phyloP scores from a whole-genome alignment of 441 rosid species.

The Mallotus repandus region DNA sequence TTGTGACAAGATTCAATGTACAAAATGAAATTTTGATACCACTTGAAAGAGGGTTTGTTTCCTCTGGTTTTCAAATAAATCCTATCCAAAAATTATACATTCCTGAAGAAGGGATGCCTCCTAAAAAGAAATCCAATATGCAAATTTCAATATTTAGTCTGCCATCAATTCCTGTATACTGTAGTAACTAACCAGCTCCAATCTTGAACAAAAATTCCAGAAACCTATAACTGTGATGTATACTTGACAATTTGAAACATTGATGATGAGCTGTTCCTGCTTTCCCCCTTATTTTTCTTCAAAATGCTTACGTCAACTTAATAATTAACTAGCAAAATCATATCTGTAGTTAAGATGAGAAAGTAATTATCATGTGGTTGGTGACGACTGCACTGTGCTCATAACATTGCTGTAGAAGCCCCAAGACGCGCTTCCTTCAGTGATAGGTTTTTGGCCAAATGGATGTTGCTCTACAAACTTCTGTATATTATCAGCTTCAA shows the following conservation, averaged over 20 bases:
- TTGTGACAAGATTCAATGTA: too few relatives aligned
- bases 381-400: conserved; percentile 20
- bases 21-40: too few relatives aligned
- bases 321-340: conserved; percentile 1
- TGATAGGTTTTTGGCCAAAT: conserved; percentile 68
- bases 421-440: conserved; percentile 53
- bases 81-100: neutral
- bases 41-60: neutral
- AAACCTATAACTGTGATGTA: neutral
- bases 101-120: too few relatives aligned
- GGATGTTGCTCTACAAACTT: conserved; percentile 59
- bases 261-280: neutral
- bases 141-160: neutral
- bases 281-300: neutral
- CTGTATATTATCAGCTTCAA: conserved; percentile 53
- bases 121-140: neutral
- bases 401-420: conserved; percentile 52
- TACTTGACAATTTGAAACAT: neutral
- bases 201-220: neutral
- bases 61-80: neutral
- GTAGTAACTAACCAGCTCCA: neutral
- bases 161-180: neutral
- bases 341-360: neutral
- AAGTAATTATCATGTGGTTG: neutral
- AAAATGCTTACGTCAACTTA: neutral